A percentile compares a stretch with the other conserved stretches of the same genome.
Evolutionary conservation across 257 asterid genomes (phyloP).

Genomic region (Jaltomata sinuosa): DNA sequence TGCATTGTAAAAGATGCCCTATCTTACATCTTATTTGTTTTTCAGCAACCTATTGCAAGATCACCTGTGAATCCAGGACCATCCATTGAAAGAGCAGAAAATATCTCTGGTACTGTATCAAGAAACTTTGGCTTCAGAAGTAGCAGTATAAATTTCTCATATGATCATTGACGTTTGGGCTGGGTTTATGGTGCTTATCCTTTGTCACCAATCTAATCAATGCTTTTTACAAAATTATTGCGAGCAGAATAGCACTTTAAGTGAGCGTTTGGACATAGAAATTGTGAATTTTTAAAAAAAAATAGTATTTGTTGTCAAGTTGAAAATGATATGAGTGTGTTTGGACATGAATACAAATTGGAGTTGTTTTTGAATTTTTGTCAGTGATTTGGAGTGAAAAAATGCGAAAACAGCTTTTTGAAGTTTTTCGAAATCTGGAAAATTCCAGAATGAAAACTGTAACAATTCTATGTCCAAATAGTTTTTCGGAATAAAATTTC

Average conservation of each 20-base stretch:
- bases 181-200: background rate
- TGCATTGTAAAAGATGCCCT: background rate
- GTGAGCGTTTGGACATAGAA: background rate
- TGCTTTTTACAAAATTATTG: background rate
- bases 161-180: background rate
- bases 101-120: slow-evolving; percentile 50
- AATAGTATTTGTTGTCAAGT: background rate
- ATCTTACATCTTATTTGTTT: slow-evolving; percentile 3
- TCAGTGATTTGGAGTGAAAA: too few species aligned
- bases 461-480: too few species aligned
- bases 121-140: background rate
- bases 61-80: slow-evolving; percentile 48
- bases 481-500: too few species aligned
- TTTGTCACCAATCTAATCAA: background rate
- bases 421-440: too few species aligned
- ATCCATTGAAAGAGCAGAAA: slow-evolving; percentile 43
- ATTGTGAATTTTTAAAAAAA: background rate
- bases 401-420: too few species aligned
- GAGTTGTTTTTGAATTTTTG: too few species aligned
- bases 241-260: background rate
- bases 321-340: background rate
- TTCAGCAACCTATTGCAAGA: slow-evolving; percentile 51
- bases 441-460: too few species aligned
- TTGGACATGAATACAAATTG: too few species aligned
- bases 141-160: background rate